Base-by-base conservation (phyloP, 352 stramenopile genomes). In the Blastocystis sp. region DNA sequence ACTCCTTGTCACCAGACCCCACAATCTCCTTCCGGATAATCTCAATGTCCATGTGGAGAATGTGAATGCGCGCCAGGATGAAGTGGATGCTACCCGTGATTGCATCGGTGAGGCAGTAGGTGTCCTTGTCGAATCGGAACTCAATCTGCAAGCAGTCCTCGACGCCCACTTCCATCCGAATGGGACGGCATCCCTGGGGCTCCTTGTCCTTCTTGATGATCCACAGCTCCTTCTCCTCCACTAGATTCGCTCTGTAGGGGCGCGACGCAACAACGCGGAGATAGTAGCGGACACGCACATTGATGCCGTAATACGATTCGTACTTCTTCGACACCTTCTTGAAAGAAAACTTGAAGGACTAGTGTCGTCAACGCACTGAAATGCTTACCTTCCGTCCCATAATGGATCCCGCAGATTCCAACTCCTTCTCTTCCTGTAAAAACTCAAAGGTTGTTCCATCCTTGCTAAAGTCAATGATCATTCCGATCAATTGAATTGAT, bases 111-210 rank as follows among this genome's bases (percentile, higher is more conserved):
- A 98, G 90, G 88, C 98, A 93, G 89, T 97, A 98, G 86, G 92
- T 93, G 59, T 93, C 91, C 86, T 96, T 96, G 87, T 98, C 92
- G 89, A 97, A 98, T 88, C 98, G 93, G 87, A 99, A 98, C 91
- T 98, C 95, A 88, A 98, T 97, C 87, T 98, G 96, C 36, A 99
- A 91, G 90, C 95, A 98, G 75, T 99, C 95, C 90, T 99, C 95
- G 87, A 99, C 98, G 21, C 96, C 96, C 38, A 97, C 93, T 84
- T 97, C 95, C 94, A 98, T 97, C 89, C 97, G 97, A 78, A 98
- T 97, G 16, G 92, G 38, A 90, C 94, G 92, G 88, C 96, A 94
- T 73, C 94, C 87, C 44, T 90, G 89, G 8, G 94, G 93, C 72
- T 91, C 75, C 27, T 85, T 85, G 29, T 85, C 57, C 57, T 85